Evolutionary conservation across 192 early-diverging fungal species (phyloP), one percentile per base, ranked within the genome.

Genomic region (Rhizophagus sp.): DNA sequence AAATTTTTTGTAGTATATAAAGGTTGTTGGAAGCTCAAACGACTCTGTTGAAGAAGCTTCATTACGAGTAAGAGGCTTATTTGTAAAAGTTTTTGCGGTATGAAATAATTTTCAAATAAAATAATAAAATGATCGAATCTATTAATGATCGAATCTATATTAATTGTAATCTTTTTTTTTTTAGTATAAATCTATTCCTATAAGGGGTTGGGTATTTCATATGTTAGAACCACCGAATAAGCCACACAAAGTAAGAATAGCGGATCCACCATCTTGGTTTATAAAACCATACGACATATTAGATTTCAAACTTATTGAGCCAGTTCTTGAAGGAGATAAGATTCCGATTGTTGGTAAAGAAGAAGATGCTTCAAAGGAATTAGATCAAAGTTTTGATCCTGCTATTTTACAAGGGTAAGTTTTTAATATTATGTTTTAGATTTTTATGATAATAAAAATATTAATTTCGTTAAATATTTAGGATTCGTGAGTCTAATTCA

Each of bases 51-150:
- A 65, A 5, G 71, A 76, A 67, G 84, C 84, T 3, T 66, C 81
- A 0, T 13, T 44, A 5, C 86, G 84, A 19, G 44, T 87, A 5
- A 83, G 82, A 33, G 79, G 85, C 39, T 78, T 81, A 61, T 87
- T 82, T 63, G 30, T 85, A 1, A 87, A 82, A 64, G 61, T 39
- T 34, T 19, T 77, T 49, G 64, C 65, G 25, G 77, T 79, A 79
- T 69, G 66, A 39, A 57, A 11, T 22, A 1, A 2, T 22, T 15
- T 72, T 47, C 49, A 47, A 17, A 4, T 33, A 4, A 2, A 12
- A 24, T 66, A 5, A 33, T 13, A 19, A 10, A 33, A 33, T 13
- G 10, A 33, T 57, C 19, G 6, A 57, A 57, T 57, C 3, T 22
- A 57, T 22, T 17, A 33, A 33, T 13, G 10, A 33, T 57, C 19